Evolutionary conservation across 2,329 filamentous ascomycete species (phyloP).

Genomic region (Neonectria hederae): DNA sequence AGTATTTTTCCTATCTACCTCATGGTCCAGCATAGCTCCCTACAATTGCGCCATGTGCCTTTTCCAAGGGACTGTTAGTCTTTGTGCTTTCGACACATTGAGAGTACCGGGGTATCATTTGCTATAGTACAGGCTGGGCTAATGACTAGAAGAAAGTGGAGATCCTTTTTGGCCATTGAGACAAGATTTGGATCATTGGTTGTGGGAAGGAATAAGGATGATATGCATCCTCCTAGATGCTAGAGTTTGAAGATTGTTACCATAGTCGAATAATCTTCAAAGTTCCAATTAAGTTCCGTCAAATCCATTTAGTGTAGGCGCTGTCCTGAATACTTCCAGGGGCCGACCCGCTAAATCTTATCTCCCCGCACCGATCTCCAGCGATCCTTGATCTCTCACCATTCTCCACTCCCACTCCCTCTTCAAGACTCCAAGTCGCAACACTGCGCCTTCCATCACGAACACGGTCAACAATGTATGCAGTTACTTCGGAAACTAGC

Average conservation of each 20-base stretch:
- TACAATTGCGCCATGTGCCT: no score
- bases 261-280: conserved; percentile 1
- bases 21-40: no score
- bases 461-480: background rate
- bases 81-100: no score
- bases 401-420: conserved; percentile 12
- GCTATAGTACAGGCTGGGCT: no score
- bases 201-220: background rate
- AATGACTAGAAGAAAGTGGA: background rate
- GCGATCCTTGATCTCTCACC: conserved; percentile 1
- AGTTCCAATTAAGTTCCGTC: no score
- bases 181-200: no score
- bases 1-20: no score
- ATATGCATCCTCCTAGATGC: conserved; percentile 4
- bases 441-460: conserved; percentile 10
- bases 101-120: no score
- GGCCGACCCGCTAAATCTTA: conserved; percentile 31
- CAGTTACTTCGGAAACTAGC: background rate
- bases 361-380: conserved; percentile 8
- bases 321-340: background rate
- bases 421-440: conserved; percentile 1
- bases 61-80: no score
- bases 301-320: background rate
- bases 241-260: background rate
- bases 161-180: background rate